A percentile compares a stretch with the other conserved stretches of the same genome.
These are phyloP conservation scores for Metarhizium anisopliae DNA, from an alignment of 2,329 filamentous ascomycete genomes.

Conservation along the genomic window DNA sequence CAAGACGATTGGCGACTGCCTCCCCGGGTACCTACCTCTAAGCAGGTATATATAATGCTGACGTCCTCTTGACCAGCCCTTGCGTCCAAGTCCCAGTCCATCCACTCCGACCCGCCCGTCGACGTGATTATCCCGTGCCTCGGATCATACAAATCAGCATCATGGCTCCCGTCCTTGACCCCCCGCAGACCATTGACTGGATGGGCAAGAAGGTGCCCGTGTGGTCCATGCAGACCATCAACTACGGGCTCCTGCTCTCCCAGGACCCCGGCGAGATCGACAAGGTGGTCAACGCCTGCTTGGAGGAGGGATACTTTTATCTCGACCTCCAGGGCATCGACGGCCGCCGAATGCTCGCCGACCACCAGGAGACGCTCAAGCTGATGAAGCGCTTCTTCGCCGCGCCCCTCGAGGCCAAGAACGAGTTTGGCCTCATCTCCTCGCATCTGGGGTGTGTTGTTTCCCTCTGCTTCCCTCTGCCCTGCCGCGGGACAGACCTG, in stretches of 20 bases:
- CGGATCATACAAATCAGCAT: conserved; percentile 3
- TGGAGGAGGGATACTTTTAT: conserved; percentile 46
- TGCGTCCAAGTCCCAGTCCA: no score
- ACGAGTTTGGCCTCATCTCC: conserved; percentile 44
- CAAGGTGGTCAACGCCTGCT: conserved; percentile 38
- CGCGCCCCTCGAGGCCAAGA: conserved; percentile 43
- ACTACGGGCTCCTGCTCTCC: conserved; percentile 42
- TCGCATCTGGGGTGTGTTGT: conserved; percentile 32
- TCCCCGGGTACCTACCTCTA: no score
- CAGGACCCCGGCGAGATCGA: conserved; percentile 45
- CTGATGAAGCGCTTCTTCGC: conserved; percentile 50
- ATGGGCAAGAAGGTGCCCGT: conserved; percentile 40
- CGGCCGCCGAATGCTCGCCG: conserved; percentile 41
- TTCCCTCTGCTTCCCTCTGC: no score
- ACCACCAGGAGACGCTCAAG: conserved; percentile 41
- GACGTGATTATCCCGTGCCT: no score
- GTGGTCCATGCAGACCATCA: conserved; percentile 42
- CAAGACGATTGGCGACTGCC: no score
- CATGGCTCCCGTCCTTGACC: conserved; percentile 29
- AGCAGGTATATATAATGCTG: no score
- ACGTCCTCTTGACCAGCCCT: no score
- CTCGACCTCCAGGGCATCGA: conserved; percentile 44
- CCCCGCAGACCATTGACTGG: conserved; percentile 37
- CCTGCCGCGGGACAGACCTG: no score
- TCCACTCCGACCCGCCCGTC: no score